Conservation (phyloP, 2,329 filamentous ascomycete species). For the Microdochium nivale region DNA sequence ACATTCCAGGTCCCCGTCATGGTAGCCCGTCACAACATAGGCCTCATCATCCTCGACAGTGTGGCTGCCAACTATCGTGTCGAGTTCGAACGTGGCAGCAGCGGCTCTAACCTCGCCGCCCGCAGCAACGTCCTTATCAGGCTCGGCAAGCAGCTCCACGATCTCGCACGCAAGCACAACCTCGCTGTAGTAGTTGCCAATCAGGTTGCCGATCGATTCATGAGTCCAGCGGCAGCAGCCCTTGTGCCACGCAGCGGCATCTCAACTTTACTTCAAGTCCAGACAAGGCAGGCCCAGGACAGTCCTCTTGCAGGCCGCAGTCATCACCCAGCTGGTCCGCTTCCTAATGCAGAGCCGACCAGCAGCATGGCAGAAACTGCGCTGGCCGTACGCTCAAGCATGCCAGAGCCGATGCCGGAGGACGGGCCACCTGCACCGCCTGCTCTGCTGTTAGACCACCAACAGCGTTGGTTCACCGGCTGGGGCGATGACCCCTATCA, state of each 20-base stretch:
- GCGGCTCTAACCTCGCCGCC: slow-evolving; percentile 57
- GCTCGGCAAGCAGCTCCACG: slow-evolving; percentile 66
- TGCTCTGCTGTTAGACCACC: slow-evolving; percentile 71
- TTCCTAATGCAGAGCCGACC: slow-evolving; percentile 23
- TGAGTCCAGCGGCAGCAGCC: background rate
- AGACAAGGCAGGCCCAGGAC: slow-evolving; percentile 24
- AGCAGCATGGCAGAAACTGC: slow-evolving; percentile 26
- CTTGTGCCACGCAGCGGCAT: slow-evolving; percentile 5
- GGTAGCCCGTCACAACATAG: slow-evolving; percentile 65
- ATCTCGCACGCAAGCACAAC: slow-evolving; percentile 64
- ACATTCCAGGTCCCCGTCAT: slow-evolving; percentile 87
- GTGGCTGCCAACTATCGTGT: slow-evolving; percentile 93
- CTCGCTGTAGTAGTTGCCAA: slow-evolving; percentile 89
- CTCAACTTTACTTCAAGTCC: slow-evolving; percentile 2
- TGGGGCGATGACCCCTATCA: slow-evolving; percentile 67
- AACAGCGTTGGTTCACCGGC: slow-evolving; percentile 91
- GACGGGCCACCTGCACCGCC: slow-evolving; percentile 27
- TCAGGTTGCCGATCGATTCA: slow-evolving; percentile 86
- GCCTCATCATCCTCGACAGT: slow-evolving; percentile 80
- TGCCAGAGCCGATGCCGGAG: slow-evolving; percentile 20
- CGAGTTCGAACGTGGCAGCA: slow-evolving; percentile 61
- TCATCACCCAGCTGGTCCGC: slow-evolving; percentile 20
- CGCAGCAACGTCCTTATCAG: slow-evolving; percentile 70
- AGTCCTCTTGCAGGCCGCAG: slow-evolving; percentile 42
- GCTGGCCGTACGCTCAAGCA: slow-evolving; percentile 20